phyloP scores from a whole-genome alignment of 305 asterid genomes.

The Stenogyne calaminthoides region DNA sequence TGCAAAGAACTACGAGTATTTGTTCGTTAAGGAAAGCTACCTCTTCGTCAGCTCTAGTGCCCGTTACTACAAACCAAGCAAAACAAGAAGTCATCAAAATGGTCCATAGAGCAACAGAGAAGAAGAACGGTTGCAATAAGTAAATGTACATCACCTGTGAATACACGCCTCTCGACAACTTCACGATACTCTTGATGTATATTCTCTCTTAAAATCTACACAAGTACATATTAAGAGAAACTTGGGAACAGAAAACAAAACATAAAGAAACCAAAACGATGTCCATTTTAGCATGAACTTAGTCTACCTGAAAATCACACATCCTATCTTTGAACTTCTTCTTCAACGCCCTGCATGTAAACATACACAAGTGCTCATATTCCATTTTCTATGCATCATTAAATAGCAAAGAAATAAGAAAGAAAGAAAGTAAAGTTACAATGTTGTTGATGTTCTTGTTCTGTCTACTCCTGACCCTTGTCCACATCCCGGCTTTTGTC shows the following conservation, averaged over 20 bases:
- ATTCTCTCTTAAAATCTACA: slow-evolving; percentile 76
- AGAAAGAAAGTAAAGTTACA: slow-evolving; percentile 53
- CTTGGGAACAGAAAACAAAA: slow-evolving; percentile 19
- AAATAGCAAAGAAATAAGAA: neutral
- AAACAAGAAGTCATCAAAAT: slow-evolving; percentile 28
- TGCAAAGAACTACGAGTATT: neutral
- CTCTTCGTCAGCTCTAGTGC: slow-evolving; percentile 80
- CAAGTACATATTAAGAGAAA: slow-evolving; percentile 17
- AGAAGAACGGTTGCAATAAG: slow-evolving; percentile 7
- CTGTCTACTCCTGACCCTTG: slow-evolving; percentile 91
- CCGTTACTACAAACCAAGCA: slow-evolving; percentile 58
- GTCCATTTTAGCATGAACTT: slow-evolving; percentile 17
- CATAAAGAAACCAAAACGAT: slow-evolving; percentile 11
- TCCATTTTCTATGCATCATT: neutral
- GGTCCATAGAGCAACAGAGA: slow-evolving; percentile 3
- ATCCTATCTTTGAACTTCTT: slow-evolving; percentile 84
- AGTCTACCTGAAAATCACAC: slow-evolving; percentile 57
- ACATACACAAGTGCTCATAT: slow-evolving; percentile 23
- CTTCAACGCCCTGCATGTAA: slow-evolving; percentile 71
- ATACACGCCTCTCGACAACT: slow-evolving; percentile 95
- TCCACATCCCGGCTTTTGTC: slow-evolving; percentile 86
- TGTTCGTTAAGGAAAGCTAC: slow-evolving; percentile 36
- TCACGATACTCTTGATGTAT: slow-evolving; percentile 93
- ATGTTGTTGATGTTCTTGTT: slow-evolving; percentile 85
- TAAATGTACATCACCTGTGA: slow-evolving; percentile 67